Conservation (phyloP, 2,329 filamentous ascomycete genomes). For the Aspergillus hortae region DNA sequence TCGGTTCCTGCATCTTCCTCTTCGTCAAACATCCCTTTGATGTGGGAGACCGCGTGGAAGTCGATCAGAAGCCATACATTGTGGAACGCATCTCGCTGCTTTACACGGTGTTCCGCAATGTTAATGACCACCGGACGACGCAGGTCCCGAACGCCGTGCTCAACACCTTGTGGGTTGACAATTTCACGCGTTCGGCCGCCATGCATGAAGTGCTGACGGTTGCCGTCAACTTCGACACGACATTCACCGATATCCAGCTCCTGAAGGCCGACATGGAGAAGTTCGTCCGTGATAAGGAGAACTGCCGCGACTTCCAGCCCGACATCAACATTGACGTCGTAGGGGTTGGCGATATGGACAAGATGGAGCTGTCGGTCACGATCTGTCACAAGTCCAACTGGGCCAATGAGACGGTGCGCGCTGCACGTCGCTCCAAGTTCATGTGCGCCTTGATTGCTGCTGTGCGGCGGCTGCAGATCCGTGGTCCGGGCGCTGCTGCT, state of each 20-base stretch:
- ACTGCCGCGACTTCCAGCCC: conserved; percentile 84
- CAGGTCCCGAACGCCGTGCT: conserved; percentile 88
- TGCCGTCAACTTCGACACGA: conserved; percentile 79
- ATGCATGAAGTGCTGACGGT: conserved; percentile 85
- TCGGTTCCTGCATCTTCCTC: conserved; percentile 97
- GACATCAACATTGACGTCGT: conserved; percentile 76
- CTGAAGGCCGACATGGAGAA: conserved; percentile 78
- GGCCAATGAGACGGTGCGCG: conserved; percentile 80
- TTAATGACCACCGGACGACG: conserved; percentile 73
- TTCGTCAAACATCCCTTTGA: conserved; percentile 99
- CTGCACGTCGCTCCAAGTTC: conserved; percentile 84
- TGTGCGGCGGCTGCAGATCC: conserved; percentile 81
- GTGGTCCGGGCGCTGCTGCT: conserved; percentile 67
- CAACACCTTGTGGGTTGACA: conserved; percentile 93
- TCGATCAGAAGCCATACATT: conserved; percentile 63
- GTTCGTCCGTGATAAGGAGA: conserved; percentile 80
- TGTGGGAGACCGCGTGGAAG: conserved; percentile 89
- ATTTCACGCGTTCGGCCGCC: conserved; percentile 82
- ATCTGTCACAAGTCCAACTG: conserved; percentile 93
- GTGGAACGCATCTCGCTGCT: conserved; percentile 94
- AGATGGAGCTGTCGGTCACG: conserved; percentile 75
- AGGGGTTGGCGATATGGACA: conserved; percentile 80
- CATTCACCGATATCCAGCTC: conserved; percentile 83
- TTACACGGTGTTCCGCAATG: conserved; percentile 85
- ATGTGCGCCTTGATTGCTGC: conserved; percentile 89